Percentiles rank a stretch among this genome's conserved stretches.
These are phyloP conservation scores for Globisporangium ultimum DNA, from an alignment of 352 stramenopile genomes.

Conservation along the genomic window DNA sequence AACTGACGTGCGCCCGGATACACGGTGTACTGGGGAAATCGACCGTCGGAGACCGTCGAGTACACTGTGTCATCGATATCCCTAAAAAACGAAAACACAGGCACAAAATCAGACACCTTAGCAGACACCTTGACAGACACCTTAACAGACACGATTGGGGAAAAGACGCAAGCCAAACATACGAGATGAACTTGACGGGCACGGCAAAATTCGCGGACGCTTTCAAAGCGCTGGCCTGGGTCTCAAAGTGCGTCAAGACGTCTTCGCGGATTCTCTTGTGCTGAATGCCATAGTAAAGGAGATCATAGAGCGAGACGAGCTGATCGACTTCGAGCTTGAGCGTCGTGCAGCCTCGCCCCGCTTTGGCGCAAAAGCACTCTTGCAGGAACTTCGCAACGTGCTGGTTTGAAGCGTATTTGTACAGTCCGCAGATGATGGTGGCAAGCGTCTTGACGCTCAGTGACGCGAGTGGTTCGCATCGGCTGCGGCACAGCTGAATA, in stretches of 20 bases:
- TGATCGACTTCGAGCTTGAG: constrained; percentile 19
- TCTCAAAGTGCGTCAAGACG: constrained; percentile 17
- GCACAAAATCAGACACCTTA: neutral
- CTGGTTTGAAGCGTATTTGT: constrained; percentile 6
- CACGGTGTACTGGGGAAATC: constrained; percentile 14
- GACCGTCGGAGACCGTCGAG: constrained; percentile 8
- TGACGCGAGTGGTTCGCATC: constrained; percentile 6
- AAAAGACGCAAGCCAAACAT: neutral
- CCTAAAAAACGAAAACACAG: neutral
- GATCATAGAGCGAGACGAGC: constrained; percentile 16
- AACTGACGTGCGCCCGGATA: constrained; percentile 20
- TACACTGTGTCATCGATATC: constrained; percentile 17
- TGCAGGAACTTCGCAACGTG: constrained; percentile 10
- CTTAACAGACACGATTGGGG: neutral
- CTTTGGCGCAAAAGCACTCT: constrained; percentile 14
- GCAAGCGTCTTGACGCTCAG: constrained; percentile 10
- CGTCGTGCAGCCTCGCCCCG: constrained; percentile 5
- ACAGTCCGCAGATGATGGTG: constrained; percentile 8
- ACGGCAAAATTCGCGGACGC: neutral
- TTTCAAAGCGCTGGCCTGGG: constrained; percentile 7
- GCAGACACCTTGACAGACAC: neutral
- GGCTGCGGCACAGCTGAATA: constrained; percentile 4
- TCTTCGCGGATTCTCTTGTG: constrained; percentile 6
- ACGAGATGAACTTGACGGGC: constrained; percentile 19
- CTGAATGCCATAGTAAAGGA: constrained; percentile 10